Evolutionary conservation across 257 asterid genomes (phyloP).

Genomic region (Cordia subcordata): DNA sequence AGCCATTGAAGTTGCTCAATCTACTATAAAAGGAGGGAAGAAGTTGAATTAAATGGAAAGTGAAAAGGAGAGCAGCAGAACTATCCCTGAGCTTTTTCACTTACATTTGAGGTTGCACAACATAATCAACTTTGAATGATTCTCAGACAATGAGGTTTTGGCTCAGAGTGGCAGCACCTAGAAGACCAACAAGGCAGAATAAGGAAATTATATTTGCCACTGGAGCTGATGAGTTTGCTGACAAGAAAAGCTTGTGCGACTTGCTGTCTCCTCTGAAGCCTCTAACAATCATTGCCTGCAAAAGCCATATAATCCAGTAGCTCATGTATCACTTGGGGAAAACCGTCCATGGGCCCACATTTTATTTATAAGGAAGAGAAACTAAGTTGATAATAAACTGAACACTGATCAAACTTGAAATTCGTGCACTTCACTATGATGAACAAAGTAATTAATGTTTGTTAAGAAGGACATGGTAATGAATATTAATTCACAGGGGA

Average conservation of each 20-base stretch:
- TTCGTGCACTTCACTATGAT: background rate
- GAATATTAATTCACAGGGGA: no score
- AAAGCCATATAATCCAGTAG: background rate
- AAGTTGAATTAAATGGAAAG: no score
- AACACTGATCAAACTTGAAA: background rate
- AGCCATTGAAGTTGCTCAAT: no score
- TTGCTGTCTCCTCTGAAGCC: slow-evolving; percentile 86
- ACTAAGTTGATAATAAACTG: background rate
- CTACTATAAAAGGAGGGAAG: no score
- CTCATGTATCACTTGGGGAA: no score
- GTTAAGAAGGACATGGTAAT: background rate
- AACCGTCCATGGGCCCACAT: no score
- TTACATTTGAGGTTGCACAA: no score
- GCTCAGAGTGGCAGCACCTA: slow-evolving; percentile 50
- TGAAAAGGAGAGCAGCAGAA: no score
- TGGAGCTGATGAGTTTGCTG: slow-evolving; percentile 56
- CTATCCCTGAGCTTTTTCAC: no score
- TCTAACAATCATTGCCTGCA: slow-evolving; percentile 96
- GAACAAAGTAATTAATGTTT: background rate
- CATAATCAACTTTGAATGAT: no score
- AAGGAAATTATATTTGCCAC: slow-evolving; percentile 53
- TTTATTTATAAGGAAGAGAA: background rate
- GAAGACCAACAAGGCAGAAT: slow-evolving; percentile 64
- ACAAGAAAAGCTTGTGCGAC: slow-evolving; percentile 55
- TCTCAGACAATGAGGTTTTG: slow-evolving; percentile 29